These are phyloP conservation scores for Spergularia marina DNA, from an alignment of 148 eudicot genomes.

Conservation along the genomic window DNA sequence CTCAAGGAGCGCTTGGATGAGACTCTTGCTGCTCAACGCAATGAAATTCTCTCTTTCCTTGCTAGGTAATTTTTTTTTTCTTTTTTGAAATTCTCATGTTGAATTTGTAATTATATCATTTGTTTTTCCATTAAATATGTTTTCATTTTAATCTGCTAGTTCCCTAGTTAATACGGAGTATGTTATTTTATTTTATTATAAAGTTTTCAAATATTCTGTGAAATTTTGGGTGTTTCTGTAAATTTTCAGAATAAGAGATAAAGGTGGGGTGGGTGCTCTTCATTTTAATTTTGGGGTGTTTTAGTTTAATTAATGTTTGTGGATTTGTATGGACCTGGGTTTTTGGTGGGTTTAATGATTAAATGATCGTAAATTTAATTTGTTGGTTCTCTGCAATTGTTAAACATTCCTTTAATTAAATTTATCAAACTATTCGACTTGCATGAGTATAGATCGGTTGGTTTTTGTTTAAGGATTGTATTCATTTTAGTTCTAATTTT, in stretches of 20 bases:
- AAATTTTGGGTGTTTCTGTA: neutral
- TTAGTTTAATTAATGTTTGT: too few species aligned
- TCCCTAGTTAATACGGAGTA: neutral
- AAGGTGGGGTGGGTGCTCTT: too few species aligned
- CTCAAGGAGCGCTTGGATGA: constrained; percentile 75
- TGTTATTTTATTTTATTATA: too few species aligned
- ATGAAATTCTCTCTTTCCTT: constrained; percentile 63
- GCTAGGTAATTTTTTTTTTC: constrained; percentile 38
- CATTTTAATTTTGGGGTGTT: too few species aligned
- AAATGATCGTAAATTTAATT: too few species aligned
- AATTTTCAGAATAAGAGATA: too few species aligned
- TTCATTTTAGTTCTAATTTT: neutral
- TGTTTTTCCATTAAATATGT: neutral
- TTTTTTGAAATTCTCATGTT: neutral
- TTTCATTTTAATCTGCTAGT: neutral
- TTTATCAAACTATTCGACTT: too few species aligned
- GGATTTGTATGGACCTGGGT: neutral
- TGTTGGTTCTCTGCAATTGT: too few species aligned
- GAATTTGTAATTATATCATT: neutral
- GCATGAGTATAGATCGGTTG: neutral
- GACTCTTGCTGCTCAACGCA: constrained; percentile 59
- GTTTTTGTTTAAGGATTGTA: neutral
- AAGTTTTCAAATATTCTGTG: neutral
- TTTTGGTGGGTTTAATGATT: constrained; percentile 1
- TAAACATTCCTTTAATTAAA: too few species aligned